A percentile compares a stretch with the other conserved stretches of the same genome.
Conservation (phyloP, 202 grass and related monocot genomes). For the Panicum virgatum region DNA sequence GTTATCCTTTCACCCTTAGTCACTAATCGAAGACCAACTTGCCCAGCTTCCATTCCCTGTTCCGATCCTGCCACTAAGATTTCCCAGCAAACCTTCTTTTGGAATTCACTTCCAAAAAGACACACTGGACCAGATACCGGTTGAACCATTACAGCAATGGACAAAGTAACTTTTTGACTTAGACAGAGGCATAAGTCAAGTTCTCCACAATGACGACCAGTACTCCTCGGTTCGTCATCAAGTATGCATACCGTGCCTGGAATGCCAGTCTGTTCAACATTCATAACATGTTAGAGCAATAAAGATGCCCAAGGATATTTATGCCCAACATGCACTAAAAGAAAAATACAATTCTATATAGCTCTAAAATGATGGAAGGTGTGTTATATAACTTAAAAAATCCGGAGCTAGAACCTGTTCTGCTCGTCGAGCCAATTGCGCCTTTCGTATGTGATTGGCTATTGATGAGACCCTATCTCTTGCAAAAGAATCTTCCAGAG, state of each 20-base stretch:
- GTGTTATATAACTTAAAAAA: slow-evolving; percentile 16
- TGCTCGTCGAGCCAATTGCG: slow-evolving; percentile 82
- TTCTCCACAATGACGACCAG: slow-evolving; percentile 82
- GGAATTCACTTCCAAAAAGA: slow-evolving; percentile 91
- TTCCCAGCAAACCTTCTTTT: slow-evolving; percentile 97
- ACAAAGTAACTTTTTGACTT: slow-evolving; percentile 78
- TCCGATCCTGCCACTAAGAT: slow-evolving; percentile 93
- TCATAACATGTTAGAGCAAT: slow-evolving; percentile 35
- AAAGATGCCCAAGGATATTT: slow-evolving; percentile 19
- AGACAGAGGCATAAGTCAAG: slow-evolving; percentile 70
- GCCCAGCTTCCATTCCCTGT: slow-evolving; percentile 97
- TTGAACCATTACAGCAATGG: slow-evolving; percentile 88
- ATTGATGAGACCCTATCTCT: slow-evolving; percentile 89
- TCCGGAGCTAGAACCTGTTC: slow-evolving; percentile 66
- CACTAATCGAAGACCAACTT: slow-evolving; percentile 90
- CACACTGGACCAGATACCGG: slow-evolving; percentile 94
- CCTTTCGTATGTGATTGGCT: slow-evolving; percentile 79
- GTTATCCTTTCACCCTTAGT: slow-evolving; percentile 87
- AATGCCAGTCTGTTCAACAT: slow-evolving; percentile 75
- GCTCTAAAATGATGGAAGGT: slow-evolving; percentile 1
- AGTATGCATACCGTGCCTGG: slow-evolving; percentile 78
- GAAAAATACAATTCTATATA: neutral
- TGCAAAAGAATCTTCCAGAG: slow-evolving; percentile 91
- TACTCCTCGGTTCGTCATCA: slow-evolving; percentile 91
- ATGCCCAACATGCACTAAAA: slow-evolving; percentile 11